These are phyloP conservation scores for Acephala macrosclerotiorum DNA, from an alignment of 2,329 filamentous ascomycete species.

Conservation along the genomic window DNA sequence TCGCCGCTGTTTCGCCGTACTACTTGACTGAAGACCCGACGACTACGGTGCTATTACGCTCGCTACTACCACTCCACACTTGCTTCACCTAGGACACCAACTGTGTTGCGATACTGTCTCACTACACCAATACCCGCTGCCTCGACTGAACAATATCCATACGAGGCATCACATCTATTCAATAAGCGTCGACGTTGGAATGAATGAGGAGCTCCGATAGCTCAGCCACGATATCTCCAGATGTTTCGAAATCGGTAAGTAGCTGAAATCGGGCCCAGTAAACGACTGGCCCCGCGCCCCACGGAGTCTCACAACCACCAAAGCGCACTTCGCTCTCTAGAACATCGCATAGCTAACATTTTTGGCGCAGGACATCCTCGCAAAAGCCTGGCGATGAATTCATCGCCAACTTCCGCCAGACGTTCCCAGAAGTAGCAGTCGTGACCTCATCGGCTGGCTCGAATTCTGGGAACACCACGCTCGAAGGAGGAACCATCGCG, in stretches of 20 bases:
- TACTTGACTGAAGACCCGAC: slow-evolving; percentile 3
- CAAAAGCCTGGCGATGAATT: slow-evolving; percentile 89
- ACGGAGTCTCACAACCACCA: not conserved
- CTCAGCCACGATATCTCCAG: slow-evolving; percentile 32
- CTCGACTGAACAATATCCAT: not conserved
- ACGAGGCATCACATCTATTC: not conserved
- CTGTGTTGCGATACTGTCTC: not conserved
- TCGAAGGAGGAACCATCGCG: slow-evolving; percentile 33
- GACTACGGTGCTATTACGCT: slow-evolving; percentile 29
- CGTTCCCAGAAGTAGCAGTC: slow-evolving; percentile 76
- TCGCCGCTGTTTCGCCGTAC: slow-evolving; percentile 17
- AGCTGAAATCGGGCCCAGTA: slow-evolving; percentile 1
- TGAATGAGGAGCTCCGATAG: slow-evolving; percentile 34
- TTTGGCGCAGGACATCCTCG: slow-evolving; percentile 58
- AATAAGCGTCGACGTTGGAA: slow-evolving; percentile 10
- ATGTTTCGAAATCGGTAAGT: slow-evolving; percentile 49
- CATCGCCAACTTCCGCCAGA: slow-evolving; percentile 82
- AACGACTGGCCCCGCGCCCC: not conserved
- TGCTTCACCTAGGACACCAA: not conserved
- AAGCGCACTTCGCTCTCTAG: not conserved
- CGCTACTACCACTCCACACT: slow-evolving; percentile 29
- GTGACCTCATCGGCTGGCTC: slow-evolving; percentile 55
- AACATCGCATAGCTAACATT: slow-evolving; percentile 26
- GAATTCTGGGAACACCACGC: slow-evolving; percentile 44
- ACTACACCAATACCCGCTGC: not conserved